Evolutionary conservation across 345 rosid species (phyloP).

Genomic region (Erodium maritimum): DNA sequence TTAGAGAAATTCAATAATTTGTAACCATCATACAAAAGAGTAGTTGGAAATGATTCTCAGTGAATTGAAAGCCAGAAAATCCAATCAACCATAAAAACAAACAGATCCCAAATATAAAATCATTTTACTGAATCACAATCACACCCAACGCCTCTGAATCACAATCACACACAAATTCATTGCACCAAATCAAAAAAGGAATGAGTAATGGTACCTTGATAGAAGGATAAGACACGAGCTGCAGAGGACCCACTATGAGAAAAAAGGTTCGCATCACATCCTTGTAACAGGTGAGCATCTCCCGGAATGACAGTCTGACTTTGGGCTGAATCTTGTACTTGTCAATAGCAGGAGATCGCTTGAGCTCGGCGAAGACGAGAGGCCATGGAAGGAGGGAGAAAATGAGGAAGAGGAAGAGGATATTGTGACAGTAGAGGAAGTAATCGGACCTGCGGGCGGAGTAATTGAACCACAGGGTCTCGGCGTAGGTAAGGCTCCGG

Average conservation of each 20-base stretch:
- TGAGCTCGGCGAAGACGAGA: conserved; percentile 32
- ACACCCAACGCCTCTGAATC: too few relatives aligned
- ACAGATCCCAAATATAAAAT: too few relatives aligned
- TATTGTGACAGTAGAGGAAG: conserved; percentile 73
- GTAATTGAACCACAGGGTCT: conserved; percentile 78
- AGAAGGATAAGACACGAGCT: conserved; percentile 73
- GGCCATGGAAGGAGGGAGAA: conserved; percentile 77
- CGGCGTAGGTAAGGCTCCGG: conserved; percentile 57
- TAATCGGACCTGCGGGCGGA: conserved; percentile 73
- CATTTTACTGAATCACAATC: too few relatives aligned
- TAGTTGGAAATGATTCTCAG: too few relatives aligned
- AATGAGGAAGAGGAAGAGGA: conserved; percentile 50
- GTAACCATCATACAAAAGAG: too few relatives aligned
- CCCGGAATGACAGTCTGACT: conserved; percentile 40
- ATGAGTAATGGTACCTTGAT: conserved; percentile 33
- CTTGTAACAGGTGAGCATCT: conserved; percentile 61
- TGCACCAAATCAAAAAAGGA: too few relatives aligned
- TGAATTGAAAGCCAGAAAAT: background rate
- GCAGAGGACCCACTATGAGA: conserved; percentile 76
- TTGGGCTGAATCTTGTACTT: conserved; percentile 86
- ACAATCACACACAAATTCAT: too few relatives aligned
- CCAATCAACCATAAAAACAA: too few relatives aligned
- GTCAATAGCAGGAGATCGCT: conserved; percentile 40
- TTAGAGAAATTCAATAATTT: too few relatives aligned
- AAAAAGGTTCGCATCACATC: conserved; percentile 68